Base-by-base conservation (phyloP, 1,284 basidiomycete species). In the Porodaedalea pini region DNA sequence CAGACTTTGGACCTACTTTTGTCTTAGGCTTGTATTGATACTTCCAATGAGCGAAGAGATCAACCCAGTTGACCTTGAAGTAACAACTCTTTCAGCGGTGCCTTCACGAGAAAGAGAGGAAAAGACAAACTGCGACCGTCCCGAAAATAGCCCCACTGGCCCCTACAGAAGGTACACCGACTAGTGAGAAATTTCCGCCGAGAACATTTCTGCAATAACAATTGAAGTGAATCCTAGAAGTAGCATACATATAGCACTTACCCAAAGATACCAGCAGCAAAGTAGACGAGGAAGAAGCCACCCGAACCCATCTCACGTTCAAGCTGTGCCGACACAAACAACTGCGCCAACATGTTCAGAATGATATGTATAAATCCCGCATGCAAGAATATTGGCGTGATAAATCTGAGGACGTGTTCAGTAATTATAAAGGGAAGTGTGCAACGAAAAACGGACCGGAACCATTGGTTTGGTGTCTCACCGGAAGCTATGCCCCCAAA, bases 81-180 rank as follows among this genome's bases (percentile, higher is more conserved):
- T n/a, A n/a, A n/a, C 27, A 34, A 7, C 32, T 40, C 58, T 11
- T 57, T 43, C 51, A 53, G 59, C 45, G 29, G 37, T 47, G 51
- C 7, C 8, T 47, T 10, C 47, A 13, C 45, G 29, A 47, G 52
- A 44, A n/a, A 10, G 43, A 13, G 11, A 15, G 19, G 17, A 27
- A 32, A 27, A 37, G 4, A 68, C 78, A 60, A 63, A 93, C 90
- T 2, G 90, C 93, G 58, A 95, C 81, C 34, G 91, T 92, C 2
- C 94, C 94, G 60, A 98, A 97, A 56, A 98, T 92, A 0, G 94
- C 93, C 6, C 96, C 94, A 64, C 87, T 90, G 0, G 95, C 96
- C 45, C 96, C 96, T 1, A 94, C 80, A n/a, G 91, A 92, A 0
- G 95, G 94, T n/a, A 88, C 75, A 15, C 92, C 94, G 2, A 94